Evolutionary conservation across 2,329 filamentous ascomycete species (phyloP).

Genomic region (Trichoderma atrobrunneum): DNA sequence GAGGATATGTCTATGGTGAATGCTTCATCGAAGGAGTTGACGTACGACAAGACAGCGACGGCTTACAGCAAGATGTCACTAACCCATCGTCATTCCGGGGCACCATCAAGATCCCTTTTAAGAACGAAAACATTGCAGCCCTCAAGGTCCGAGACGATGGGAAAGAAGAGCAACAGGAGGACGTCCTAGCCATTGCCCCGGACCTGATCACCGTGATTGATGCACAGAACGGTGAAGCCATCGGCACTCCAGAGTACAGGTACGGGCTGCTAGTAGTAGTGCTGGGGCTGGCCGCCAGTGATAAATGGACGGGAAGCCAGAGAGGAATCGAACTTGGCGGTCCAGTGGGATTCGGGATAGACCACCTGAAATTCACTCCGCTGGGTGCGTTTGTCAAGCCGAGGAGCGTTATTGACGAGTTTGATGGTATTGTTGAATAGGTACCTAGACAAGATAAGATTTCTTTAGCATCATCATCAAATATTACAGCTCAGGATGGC

Average conservation of each 20-base stretch:
- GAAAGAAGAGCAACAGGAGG: constrained; percentile 38
- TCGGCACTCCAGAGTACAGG: constrained; percentile 56
- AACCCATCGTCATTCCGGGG: constrained; percentile 39
- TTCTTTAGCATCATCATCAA: not conserved
- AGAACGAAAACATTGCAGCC: constrained; percentile 71
- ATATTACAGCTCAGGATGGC: not conserved
- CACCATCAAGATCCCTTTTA: constrained; percentile 63
- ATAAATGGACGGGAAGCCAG: constrained; percentile 44
- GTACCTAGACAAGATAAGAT: not conserved
- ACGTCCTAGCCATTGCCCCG: constrained; percentile 52
- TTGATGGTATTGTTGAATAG: constrained; percentile 17
- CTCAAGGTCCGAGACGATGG: constrained; percentile 35
- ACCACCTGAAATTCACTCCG: constrained; percentile 47
- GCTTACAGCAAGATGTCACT: not conserved
- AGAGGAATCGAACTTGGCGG: constrained; percentile 50
- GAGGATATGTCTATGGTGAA: constrained; percentile 59
- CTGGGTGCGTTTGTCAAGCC: constrained; percentile 50
- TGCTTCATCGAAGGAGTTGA: constrained; percentile 53
- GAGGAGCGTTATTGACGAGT: constrained; percentile 54
- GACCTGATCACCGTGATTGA: constrained; percentile 57
- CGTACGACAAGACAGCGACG: constrained; percentile 31
- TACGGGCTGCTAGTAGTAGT: constrained; percentile 52
- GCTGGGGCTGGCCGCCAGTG: constrained; percentile 44
- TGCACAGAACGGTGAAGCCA: constrained; percentile 53
- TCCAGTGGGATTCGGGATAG: constrained; percentile 47